A percentile compares a stretch with the other conserved stretches of the same genome.
phyloP scores from a whole-genome alignment of 345 rosid species.

The Pugionium cornutum region DNA sequence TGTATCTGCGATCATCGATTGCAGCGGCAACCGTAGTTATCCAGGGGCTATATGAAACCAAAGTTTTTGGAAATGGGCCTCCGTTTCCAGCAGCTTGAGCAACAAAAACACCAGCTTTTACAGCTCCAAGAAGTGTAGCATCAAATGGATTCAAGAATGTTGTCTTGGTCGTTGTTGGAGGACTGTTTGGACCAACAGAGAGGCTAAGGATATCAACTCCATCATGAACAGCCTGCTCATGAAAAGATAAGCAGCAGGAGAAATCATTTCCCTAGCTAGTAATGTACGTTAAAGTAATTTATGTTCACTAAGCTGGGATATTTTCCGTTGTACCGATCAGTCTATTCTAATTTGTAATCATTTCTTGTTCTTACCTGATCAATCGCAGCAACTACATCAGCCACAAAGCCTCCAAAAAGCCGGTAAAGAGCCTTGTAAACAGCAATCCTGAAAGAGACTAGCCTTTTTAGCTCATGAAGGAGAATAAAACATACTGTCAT shows the following conservation, averaged over 20 bases:
- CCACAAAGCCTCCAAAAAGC: slow-evolving; percentile 95
- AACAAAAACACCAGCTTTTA: slow-evolving; percentile 95
- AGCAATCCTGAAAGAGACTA: slow-evolving; percentile 63
- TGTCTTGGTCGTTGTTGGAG: slow-evolving; percentile 81
- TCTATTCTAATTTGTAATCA: background rate
- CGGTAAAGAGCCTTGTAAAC: slow-evolving; percentile 98
- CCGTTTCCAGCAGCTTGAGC: slow-evolving; percentile 99
- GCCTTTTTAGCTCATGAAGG: slow-evolving; percentile 14
- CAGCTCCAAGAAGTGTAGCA: slow-evolving; percentile 93
- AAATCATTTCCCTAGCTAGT: too few species aligned
- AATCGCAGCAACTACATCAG: slow-evolving; percentile 99
- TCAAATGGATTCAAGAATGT: slow-evolving; percentile 95
- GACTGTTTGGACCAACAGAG: slow-evolving; percentile 95
- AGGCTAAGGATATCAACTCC: slow-evolving; percentile 97
- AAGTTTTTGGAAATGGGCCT: slow-evolving; percentile 92
- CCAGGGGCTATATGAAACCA: slow-evolving; percentile 98
- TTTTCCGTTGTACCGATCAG: background rate
- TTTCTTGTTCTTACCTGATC: slow-evolving; percentile 69
- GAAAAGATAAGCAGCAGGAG: background rate
- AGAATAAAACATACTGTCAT: slow-evolving; percentile 16
- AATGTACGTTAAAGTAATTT: too few species aligned
- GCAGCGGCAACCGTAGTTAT: slow-evolving; percentile 95
- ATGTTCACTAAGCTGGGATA: background rate
- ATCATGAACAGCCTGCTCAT: slow-evolving; percentile 92
- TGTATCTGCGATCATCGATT: slow-evolving; percentile 89